These are phyloP conservation scores for Cryptococcus neoformans DNA, from an alignment of 1,284 basidiomycete species.

Conservation along the genomic window DNA sequence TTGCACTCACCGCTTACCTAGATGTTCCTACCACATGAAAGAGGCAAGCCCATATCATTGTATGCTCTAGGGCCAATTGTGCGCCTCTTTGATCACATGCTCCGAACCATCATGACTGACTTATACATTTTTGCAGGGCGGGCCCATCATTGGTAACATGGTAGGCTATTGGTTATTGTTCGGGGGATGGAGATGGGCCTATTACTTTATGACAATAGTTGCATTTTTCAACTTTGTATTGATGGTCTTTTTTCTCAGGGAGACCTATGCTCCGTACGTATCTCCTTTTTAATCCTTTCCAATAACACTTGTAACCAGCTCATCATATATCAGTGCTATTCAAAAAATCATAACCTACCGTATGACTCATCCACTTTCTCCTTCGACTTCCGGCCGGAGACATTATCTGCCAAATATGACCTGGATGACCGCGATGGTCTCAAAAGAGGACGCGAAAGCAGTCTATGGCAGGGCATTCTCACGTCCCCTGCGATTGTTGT, in stretches of 20 bases:
- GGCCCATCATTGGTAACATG: conserved; percentile 44
- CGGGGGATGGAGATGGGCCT: conserved; percentile 46
- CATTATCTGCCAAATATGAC: conserved; percentile 24
- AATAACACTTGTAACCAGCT: background rate
- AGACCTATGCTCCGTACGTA: conserved; percentile 45
- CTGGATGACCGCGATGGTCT: conserved; percentile 43
- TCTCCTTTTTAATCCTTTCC: conserved; percentile 9
- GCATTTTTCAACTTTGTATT: background rate
- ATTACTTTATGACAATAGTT: conserved; percentile 31
- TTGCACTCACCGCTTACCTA: conserved; percentile 1
- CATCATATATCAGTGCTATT: background rate
- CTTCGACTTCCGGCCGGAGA: conserved; percentile 11
- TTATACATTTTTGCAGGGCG: conserved; percentile 15
- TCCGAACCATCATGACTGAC: background rate
- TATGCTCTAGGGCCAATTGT: conserved; percentile 47
- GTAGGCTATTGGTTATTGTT: conserved; percentile 45
- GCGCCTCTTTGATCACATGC: background rate
- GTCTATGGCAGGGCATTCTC: conserved; percentile 40
- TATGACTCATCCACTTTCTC: conserved; percentile 15
- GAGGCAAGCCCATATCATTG: conserved; percentile 42
- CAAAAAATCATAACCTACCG: conserved; percentile 27
- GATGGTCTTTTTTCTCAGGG: conserved; percentile 35
- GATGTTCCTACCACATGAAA: conserved; percentile 38
- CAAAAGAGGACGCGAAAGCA: conserved; percentile 21
- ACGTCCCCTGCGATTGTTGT: conserved; percentile 48